Base-by-base conservation (phyloP, 2,329 filamentous ascomycete genomes). In the Aulographum hederae region DNA sequence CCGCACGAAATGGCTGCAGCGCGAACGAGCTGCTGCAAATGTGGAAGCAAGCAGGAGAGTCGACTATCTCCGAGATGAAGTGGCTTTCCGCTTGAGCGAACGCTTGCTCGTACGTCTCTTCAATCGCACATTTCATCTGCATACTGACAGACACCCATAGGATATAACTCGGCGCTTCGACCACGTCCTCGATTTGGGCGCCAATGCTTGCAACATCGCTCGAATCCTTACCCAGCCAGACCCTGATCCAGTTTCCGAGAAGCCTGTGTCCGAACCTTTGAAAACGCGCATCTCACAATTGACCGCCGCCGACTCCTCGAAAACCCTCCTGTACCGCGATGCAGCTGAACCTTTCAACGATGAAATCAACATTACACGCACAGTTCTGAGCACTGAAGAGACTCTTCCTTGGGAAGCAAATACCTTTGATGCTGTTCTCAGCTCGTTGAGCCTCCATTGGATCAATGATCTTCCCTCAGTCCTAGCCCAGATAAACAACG, bases 151-250 rank as follows among this genome's bases (percentile, higher is more conserved):
- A 18, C 2, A 10, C 15, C n/a, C 30, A 6, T 39, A 85, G 79
- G 85, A 95, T 50, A 91, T 98, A 60, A 93, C 92, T 45, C 78
- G 89, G 19, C 65, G 73, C 34, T 94, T 92, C 45, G 70, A 78
- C 28, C 67, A 71, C 41, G 82, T 84, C 16, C 77, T 98, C 37
- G 89, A 98, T 53, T 73, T 94, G 19, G 89, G 89, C 38, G 86
- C 89, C 38, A 93, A 95, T 52, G 81, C 86, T 38, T 94, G 86
- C 65, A 92, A 94, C 54, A 73, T 98, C 38, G 85, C 85, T 14
- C 73, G 77, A 39, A 78, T 80, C 34, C 67, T 95, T 28, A 77
- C 76, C 2, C 37, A 48, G 5, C 43, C 62, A 31, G 61, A 73
- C 39, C 64, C 72, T 35, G 72, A 81, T 47, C 70, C 72, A 1